A percentile compares a stretch with the other conserved stretches of the same genome.
These are phyloP conservation scores for Fusarium tanahbumbuense DNA, from an alignment of 2,329 filamentous ascomycete species.

Conservation along the genomic window DNA sequence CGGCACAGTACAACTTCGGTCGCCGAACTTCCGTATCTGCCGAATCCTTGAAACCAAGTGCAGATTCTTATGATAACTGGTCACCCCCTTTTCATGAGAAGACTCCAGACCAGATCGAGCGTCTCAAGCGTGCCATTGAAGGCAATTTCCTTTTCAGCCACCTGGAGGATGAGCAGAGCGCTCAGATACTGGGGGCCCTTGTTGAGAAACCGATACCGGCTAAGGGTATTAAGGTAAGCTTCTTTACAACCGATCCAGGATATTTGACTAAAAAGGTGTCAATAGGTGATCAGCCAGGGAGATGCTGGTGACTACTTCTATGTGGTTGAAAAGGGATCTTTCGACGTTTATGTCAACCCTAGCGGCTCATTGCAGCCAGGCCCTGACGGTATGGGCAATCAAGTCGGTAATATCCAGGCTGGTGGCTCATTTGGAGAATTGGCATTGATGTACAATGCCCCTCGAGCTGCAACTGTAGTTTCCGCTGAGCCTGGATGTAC, in stretches of 20 bases:
- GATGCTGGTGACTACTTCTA: slow-evolving; percentile 99
- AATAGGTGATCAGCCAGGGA: slow-evolving; percentile 91
- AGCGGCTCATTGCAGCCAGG: slow-evolving; percentile 83
- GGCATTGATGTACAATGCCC: slow-evolving; percentile 98
- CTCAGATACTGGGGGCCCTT: slow-evolving; percentile 87
- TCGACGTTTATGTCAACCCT: slow-evolving; percentile 90
- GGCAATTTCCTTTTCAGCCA: slow-evolving; percentile 95
- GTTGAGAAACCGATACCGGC: slow-evolving; percentile 96
- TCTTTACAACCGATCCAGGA: background rate
- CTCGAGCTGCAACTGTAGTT: slow-evolving; percentile 92
- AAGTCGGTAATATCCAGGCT: slow-evolving; percentile 83
- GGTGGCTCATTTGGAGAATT: slow-evolving; percentile 97
- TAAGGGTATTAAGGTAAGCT: slow-evolving; percentile 78
- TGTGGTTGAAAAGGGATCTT: slow-evolving; percentile 89
- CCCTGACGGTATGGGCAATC: slow-evolving; percentile 81
- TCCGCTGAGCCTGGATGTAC: slow-evolving; percentile 82
- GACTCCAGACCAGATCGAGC: slow-evolving; percentile 79
- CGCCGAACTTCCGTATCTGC: slow-evolving; percentile 96
- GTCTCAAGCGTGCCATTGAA: slow-evolving; percentile 83
- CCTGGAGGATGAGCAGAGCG: slow-evolving; percentile 91
- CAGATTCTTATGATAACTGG: slow-evolving; percentile 89
- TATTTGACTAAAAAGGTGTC: slow-evolving; percentile 40
- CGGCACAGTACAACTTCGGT: slow-evolving; percentile 92
- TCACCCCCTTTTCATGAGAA: slow-evolving; percentile 87
- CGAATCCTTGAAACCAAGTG: slow-evolving; percentile 91